Percentiles rank a stretch among this genome's conserved stretches.
phyloP scores from a whole-genome alignment of 345 rosid species.

The Cardamine occulta region DNA sequence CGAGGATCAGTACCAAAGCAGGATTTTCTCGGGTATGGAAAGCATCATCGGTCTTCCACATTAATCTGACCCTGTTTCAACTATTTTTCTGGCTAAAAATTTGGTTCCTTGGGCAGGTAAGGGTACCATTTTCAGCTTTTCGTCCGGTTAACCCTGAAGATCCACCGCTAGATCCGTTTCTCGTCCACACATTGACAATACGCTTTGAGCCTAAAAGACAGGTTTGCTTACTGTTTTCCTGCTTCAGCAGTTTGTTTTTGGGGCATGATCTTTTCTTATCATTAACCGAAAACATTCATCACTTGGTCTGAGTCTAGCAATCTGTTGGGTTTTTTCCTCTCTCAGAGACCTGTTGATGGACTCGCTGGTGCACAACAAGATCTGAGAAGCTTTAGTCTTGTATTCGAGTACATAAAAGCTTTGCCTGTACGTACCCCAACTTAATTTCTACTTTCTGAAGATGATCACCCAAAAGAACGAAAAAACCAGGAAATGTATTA shows the following conservation, averaged over 20 bases:
- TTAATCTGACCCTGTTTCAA: neutral
- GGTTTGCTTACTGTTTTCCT: conserved; percentile 50
- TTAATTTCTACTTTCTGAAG: neutral
- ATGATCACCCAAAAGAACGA: neutral
- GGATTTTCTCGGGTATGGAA: conserved; percentile 86
- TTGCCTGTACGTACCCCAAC: conserved; percentile 68
- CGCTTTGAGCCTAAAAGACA: conserved; percentile 98
- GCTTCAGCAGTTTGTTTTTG: conserved; percentile 5
- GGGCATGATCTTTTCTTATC: neutral
- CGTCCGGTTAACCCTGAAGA: conserved; percentile 97
- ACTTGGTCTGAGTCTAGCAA: conserved; percentile 4
- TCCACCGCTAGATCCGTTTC: conserved; percentile 92
- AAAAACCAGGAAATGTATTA: conserved; percentile 4
- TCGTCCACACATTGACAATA: conserved; percentile 85
- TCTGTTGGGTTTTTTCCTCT: conserved; percentile 33
- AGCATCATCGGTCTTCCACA: conserved; percentile 3
- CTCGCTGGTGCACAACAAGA: conserved; percentile 67
- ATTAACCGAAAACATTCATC: conserved; percentile 1
- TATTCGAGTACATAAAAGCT: conserved; percentile 85
- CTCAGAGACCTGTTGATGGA: conserved; percentile 79
- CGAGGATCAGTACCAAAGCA: conserved; percentile 87
- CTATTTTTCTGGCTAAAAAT: conserved; percentile 14
- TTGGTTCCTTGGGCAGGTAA: conserved; percentile 65
- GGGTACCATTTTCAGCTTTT: conserved; percentile 91
- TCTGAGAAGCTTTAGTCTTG: conserved; percentile 81